phyloP scores from a whole-genome alignment of 306 rosid genomes.

The Dryas octopetala region DNA sequence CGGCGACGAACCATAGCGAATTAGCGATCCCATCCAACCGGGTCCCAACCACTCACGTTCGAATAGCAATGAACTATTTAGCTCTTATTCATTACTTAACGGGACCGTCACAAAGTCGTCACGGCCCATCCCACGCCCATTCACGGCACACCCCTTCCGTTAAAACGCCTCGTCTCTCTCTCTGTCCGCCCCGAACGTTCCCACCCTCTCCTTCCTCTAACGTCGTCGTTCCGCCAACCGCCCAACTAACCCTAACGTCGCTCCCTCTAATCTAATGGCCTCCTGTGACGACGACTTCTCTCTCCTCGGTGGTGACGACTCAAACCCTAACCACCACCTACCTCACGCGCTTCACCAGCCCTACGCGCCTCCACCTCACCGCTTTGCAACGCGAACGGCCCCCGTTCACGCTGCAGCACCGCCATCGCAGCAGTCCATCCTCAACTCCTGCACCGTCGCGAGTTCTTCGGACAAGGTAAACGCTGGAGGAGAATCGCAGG shows the following conservation, averaged over 20 bases:
- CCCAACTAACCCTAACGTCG: slow-evolving; percentile 61
- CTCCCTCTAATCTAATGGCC: slow-evolving; percentile 52
- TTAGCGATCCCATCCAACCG: background rate
- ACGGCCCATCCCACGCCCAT: slow-evolving; percentile 40
- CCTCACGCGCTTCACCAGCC: slow-evolving; percentile 46
- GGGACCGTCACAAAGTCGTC: slow-evolving; percentile 70
- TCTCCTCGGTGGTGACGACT: slow-evolving; percentile 75
- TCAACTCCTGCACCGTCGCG: background rate
- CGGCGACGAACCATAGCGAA: background rate
- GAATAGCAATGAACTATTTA: background rate
- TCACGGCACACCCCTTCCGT: slow-evolving; percentile 69
- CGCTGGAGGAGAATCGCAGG: slow-evolving; percentile 36
- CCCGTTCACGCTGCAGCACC: slow-evolving; percentile 35
- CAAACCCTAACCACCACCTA: slow-evolving; percentile 33
- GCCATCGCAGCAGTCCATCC: slow-evolving; percentile 13
- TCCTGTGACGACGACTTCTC: slow-evolving; percentile 97
- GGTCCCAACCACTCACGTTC: slow-evolving; percentile 17
- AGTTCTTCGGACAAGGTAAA: slow-evolving; percentile 16
- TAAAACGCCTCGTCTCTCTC: slow-evolving; percentile 31
- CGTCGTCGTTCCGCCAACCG: slow-evolving; percentile 20
- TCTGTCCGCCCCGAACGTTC: slow-evolving; percentile 56
- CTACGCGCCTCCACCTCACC: slow-evolving; percentile 53
- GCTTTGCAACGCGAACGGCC: slow-evolving; percentile 39
- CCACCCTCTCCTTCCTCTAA: slow-evolving; percentile 32
- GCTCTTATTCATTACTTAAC: slow-evolving; percentile 53